Percentiles rank a stretch among this genome's conserved stretches.
Conservation (phyloP, 805 yeast species). For the Teunomyces panamensis region DNA sequence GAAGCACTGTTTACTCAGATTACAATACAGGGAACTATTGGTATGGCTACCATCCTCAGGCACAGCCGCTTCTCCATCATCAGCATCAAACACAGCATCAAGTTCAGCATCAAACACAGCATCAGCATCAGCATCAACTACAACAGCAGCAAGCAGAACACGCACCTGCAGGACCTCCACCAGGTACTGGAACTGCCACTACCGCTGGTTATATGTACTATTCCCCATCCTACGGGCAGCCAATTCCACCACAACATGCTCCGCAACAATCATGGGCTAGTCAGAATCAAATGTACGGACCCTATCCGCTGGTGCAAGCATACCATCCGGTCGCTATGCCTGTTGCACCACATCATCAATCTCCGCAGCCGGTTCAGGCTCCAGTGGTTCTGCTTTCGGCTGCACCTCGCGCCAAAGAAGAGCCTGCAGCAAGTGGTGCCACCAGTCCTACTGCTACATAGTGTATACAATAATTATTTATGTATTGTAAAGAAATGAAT, state of each 20-base stretch:
- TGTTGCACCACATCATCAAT: background rate
- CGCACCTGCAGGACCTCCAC: background rate
- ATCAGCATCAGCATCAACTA: background rate
- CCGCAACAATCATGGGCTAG: background rate
- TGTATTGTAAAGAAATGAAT: background rate
- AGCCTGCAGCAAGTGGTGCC: background rate
- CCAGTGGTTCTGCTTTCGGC: background rate
- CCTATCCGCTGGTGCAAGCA: slow-evolving; percentile 1
- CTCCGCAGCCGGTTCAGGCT: background rate
- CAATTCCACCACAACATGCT: background rate
- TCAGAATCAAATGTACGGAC: slow-evolving; percentile 1
- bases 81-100: slow-evolving; percentile 1
- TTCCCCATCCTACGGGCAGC: background rate
- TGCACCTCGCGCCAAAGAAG: background rate
- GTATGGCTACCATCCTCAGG: slow-evolving; percentile 13
- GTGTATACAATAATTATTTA: background rate
- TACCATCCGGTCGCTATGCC: slow-evolving; percentile 4
- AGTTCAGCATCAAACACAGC: background rate
- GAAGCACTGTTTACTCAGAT: slow-evolving; percentile 6
- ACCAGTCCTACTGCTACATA: slow-evolving; percentile 5
- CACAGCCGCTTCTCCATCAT: background rate
- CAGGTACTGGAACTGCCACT: background rate
- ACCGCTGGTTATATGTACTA: slow-evolving; percentile 1
- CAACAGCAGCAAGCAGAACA: background rate
- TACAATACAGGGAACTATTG: slow-evolving; percentile 13